Evolutionary conservation across 768 basidiomycete species (phyloP), one percentile per base, ranked within the genome.

Genomic region (Gloeostereum incarnatum): DNA sequence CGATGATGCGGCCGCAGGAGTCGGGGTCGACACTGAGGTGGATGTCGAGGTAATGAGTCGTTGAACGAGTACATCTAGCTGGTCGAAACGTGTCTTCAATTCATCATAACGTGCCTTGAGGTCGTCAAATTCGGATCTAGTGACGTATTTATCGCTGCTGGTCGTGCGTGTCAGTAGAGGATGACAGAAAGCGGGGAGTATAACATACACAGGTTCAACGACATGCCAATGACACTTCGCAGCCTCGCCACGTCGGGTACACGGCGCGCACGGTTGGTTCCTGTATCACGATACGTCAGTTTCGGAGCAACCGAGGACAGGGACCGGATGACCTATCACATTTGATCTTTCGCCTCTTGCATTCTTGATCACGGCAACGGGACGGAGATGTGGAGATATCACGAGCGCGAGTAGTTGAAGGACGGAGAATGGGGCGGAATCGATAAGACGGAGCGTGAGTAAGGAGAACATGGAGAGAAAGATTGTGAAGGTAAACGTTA

Each of bases 321-420:
- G 47, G 45, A 45, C 47, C 50, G 52, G 38, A 65, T 51, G 54
- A 82, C 81, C 82, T 82, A 64, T 90, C 85, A 57, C 87, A 90
- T 54, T 82, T 84, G 58, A 89, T 89, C 67, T 90, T 89, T 30
- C 86, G 72, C 49, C 86, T 64, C 57, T 89, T 89, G 57, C 86
- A 89, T 57, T 88, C 87, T 87, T 52, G 34, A 57, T 57, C 52
- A 55, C 52, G 52, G 51, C 53, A 49, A 41, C 47, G 46, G 48
- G 47, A 45, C 42, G 26, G 8, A 53, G 48, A 49, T 53, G 48
- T 51, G 45, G 48, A 40, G 34, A 44, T 35, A 46, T 51, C 50
- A 55, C 38, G 40, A 43, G 35, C 40, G 31, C 41, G 43, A 40
- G 38, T 38, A 39, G 36, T 38, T 31, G 34, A 29, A 41, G 45